A percentile compares a stretch with the other conserved stretches of the same genome.
phyloP scores from a whole-genome alignment of 1,284 basidiomycete species.

The Ganoderma leucocontextum region DNA sequence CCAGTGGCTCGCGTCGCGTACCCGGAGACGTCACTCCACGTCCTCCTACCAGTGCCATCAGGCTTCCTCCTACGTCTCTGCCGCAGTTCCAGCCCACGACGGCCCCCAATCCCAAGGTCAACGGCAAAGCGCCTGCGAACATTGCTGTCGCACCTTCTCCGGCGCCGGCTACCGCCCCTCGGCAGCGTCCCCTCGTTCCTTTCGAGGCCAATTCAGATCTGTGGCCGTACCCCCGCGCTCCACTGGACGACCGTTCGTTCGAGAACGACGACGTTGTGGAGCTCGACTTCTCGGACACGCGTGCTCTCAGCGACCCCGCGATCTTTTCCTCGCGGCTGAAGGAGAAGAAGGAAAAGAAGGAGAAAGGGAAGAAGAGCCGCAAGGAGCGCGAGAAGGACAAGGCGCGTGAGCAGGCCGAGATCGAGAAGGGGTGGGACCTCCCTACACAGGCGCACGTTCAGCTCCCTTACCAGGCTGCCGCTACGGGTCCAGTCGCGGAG shows the following conservation, averaged over 20 bases:
- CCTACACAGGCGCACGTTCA: constrained; percentile 41
- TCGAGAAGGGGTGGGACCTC: constrained; percentile 68
- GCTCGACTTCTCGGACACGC: constrained; percentile 74
- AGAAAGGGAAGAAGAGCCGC: constrained; percentile 45
- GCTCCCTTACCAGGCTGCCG: constrained; percentile 21
- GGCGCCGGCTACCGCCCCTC: constrained; percentile 19
- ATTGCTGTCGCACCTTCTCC: constrained; percentile 3
- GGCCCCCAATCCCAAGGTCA: constrained; percentile 16
- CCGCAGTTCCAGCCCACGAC: constrained; percentile 27
- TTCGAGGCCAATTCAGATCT: constrained; percentile 67
- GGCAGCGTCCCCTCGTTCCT: constrained; percentile 52
- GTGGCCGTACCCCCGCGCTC: constrained; percentile 69
- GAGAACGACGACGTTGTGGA: constrained; percentile 64
- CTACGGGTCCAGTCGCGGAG: constrained; percentile 21
- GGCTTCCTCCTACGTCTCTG: constrained; percentile 27
- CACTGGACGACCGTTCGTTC: constrained; percentile 46
- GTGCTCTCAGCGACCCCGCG: constrained; percentile 68
- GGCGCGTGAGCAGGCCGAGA: constrained; percentile 57
- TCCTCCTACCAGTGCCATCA: constrained; percentile 48
- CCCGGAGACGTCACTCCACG: constrained; percentile 61
- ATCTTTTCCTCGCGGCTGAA: constrained; percentile 52
- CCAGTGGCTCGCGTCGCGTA: constrained; percentile 31
- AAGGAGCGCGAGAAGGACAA: constrained; percentile 50
- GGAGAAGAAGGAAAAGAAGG: constrained; percentile 43
- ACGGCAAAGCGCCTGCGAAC: constrained; percentile 7